Evolutionary conservation across 2,329 filamentous ascomycete species (phyloP), one percentile per base, ranked within the genome.

Genomic region (Aspergillus hiratsukae): DNA sequence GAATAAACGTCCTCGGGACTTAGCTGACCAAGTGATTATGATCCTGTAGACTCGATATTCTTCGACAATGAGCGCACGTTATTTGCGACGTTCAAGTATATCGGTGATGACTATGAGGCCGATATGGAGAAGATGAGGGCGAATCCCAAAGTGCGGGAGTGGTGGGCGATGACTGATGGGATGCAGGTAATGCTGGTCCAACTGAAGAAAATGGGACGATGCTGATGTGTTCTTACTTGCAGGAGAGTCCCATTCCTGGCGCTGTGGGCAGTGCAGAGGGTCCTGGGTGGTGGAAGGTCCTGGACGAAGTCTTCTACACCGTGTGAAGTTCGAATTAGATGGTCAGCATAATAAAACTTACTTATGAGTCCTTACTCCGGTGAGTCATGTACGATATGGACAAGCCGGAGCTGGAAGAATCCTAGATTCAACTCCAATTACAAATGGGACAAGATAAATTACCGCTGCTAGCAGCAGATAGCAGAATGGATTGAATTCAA

Each of bases 111-210:
- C 61, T 91, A 83, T 58, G 85, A 83, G 2, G 86, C 79, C 9
- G 89, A 93, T 67, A 92, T 93, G 90, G 81, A 83, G 71, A 80
- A 78, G 59, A 91, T 92, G 88, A 80, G 81, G 1, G 84, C 83
- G 56, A 90, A 91, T 64, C 81, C 83, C 1, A 87, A 86, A 67
- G 87, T 92, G 35, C 81, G 84, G 54, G 85, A 88, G 71, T 93
- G 89, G 90, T 93, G 89, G 89, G 77, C 77, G 56, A 87, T 92
- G 85, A 92, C 89, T 51, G 89, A 93, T 71, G 78, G 79, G 14
- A 90, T 86, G 79, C 89, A 92, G 75, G 86, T 71, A 59, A 59
- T 40, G 57, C 41, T 21, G 40, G n/a, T 43, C n/a, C 19, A 21
- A n/a, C 31, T 17, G 31, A 35, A 14, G 19, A 23, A 1, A 6